phyloP scores from a whole-genome alignment of 805 yeast genomes.

The Yarrowia sp. region DNA sequence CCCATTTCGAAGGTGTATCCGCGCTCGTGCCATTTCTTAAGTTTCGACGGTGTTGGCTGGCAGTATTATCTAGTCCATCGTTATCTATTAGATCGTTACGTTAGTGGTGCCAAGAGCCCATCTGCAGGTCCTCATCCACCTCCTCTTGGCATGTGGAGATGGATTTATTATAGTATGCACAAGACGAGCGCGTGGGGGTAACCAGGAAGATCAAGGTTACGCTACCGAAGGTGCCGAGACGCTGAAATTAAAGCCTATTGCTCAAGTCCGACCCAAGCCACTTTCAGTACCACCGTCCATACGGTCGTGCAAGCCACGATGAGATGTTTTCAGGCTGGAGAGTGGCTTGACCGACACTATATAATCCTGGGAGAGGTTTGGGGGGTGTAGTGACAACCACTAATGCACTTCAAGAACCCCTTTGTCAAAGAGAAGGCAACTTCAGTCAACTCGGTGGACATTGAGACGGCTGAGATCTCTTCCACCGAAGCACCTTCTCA shows the following conservation, averaged over 20 bases:
- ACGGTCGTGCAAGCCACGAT: conserved; percentile 9
- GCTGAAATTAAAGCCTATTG: not conserved
- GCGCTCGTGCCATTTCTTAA: not conserved
- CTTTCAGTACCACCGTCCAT: not conserved
- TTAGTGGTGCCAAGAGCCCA: not conserved
- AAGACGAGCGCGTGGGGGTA: not conserved
- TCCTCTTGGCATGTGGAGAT: conserved; percentile 25
- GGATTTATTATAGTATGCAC: not conserved
- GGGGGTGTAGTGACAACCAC: not conserved
- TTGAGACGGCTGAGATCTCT: conserved; percentile 6
- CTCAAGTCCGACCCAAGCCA: not conserved
- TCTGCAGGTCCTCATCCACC: conserved; percentile 5
- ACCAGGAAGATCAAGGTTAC: not conserved
- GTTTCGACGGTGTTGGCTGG: too few relatives aligned
- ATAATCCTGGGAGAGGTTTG: not conserved
- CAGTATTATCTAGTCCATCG: too few relatives aligned
- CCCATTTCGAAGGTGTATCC: conserved; percentile 11
- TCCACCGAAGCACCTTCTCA: not conserved
- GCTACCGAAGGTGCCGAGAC: not conserved
- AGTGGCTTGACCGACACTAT: conserved; percentile 12
- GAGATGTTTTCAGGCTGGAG: conserved; percentile 3
- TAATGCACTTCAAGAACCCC: conserved; percentile 2
- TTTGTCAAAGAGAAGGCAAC: conserved; percentile 8
- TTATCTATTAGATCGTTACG: not conserved
- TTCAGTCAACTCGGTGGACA: not conserved